These are phyloP conservation scores for Orbilia blumenaviensis DNA, from an alignment of 2,329 filamentous ascomycete genomes.

Conservation along the genomic window DNA sequence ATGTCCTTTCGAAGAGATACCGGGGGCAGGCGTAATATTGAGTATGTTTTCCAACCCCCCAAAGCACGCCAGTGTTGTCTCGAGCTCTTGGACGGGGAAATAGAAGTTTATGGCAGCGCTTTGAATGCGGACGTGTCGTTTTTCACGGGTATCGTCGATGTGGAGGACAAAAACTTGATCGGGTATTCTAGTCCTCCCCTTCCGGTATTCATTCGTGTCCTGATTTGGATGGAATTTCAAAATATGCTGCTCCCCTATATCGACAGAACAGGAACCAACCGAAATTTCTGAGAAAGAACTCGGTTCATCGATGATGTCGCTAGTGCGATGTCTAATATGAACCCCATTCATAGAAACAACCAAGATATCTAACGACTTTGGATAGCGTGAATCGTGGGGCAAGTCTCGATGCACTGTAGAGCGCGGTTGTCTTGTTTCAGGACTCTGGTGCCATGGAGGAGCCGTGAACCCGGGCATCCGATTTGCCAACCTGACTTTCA, in stretches of 20 bases:
- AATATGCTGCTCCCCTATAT: conserved; percentile 16
- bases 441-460: neutral
- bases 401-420: neutral
- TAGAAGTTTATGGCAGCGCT: conserved; percentile 80
- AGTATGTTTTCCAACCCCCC: conserved; percentile 91
- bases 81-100: conserved; percentile 80
- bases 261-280: conserved; percentile 68
- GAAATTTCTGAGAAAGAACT: conserved; percentile 70
- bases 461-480: conserved; percentile 12
- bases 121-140: conserved; percentile 70
- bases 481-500: conserved; percentile 32
- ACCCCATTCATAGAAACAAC: conserved; percentile 6
- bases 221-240: conserved; percentile 23
- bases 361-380: conserved; percentile 8
- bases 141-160: conserved; percentile 66
- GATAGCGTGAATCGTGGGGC: neutral
- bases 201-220: neutral
- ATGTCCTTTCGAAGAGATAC: conserved; percentile 58
- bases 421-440: neutral
- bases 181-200: neutral
- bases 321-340: conserved; percentile 55
- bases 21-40: conserved; percentile 65
- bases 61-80: conserved; percentile 87
- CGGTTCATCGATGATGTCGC: conserved; percentile 68
- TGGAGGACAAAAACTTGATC: conserved; percentile 17